Percentiles rank a stretch among this genome's conserved stretches.
These are phyloP conservation scores for Pythium pyrilobum DNA, from an alignment of 352 stramenopile species.

Conservation along the genomic window DNA sequence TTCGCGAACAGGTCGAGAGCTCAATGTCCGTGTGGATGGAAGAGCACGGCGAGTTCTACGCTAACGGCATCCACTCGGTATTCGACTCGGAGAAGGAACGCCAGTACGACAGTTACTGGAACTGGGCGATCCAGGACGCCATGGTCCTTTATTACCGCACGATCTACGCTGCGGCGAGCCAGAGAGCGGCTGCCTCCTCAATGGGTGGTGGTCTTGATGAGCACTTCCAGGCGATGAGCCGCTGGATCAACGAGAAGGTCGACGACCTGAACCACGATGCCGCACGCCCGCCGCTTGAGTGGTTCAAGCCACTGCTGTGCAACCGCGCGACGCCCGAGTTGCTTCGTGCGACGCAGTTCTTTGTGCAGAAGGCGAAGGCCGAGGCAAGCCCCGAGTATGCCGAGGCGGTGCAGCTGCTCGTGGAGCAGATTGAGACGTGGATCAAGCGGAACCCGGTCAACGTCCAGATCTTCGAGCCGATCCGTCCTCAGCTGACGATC, in stretches of 20 bases:
- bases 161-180: slow-evolving; percentile 14
- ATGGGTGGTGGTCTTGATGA: slow-evolving; percentile 20
- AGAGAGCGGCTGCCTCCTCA: not conserved
- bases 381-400: slow-evolving; percentile 35
- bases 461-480: slow-evolving; percentile 37
- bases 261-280: slow-evolving; percentile 23
- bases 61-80: slow-evolving; percentile 31
- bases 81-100: slow-evolving; percentile 43
- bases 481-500: slow-evolving; percentile 26
- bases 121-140: slow-evolving; percentile 49
- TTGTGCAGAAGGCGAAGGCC: slow-evolving; percentile 25
- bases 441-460: slow-evolving; percentile 39
- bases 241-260: slow-evolving; percentile 36
- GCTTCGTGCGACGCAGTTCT: slow-evolving; percentile 34
- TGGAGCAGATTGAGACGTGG: slow-evolving; percentile 42
- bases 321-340: slow-evolving; percentile 47
- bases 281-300: slow-evolving; percentile 27
- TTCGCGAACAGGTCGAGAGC: slow-evolving; percentile 31
- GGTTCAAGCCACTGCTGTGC: slow-evolving; percentile 49
- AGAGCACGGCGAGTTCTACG: slow-evolving; percentile 40
- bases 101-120: slow-evolving; percentile 50
- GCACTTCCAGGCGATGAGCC: slow-evolving; percentile 36
- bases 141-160: slow-evolving; percentile 36
- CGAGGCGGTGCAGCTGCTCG: slow-evolving; percentile 39
- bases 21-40: slow-evolving; percentile 26